Base-by-base conservation (phyloP, 2,329 filamentous ascomycete genomes). In the Chalaropsis ovoidea region DNA sequence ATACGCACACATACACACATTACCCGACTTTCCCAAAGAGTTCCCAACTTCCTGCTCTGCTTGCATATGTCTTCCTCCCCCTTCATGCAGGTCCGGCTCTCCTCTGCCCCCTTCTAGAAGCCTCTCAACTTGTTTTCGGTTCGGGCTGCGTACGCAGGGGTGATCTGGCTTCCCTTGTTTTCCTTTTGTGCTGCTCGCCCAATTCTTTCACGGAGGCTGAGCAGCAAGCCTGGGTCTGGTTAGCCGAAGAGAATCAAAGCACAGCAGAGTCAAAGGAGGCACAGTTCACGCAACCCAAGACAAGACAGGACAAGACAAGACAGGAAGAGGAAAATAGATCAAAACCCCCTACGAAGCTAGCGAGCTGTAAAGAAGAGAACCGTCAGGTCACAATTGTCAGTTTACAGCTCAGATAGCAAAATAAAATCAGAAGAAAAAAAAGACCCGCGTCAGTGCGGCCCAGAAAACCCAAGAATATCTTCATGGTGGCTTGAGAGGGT, bases 41-140 rank as follows among this genome's bases (percentile, higher is more conserved):
- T n/a, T n/a, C n/a, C n/a, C n/a, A n/a, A n/a, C 3, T 35, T 35
- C 22, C 13, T n/a, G 22, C 2, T 13, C 24, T 56, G 27, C 27
- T n/a, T 58, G 27, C 24, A 35, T 58, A 39, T 58, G 54, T n/a
- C 27, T 19, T 56, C 15, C 13, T 17, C 5, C 3, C 31, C 22
- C 24, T 17, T 39, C 31, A 58, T 58, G 27, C 54, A 58, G 17
- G 54, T 52, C 31, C 15, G 43, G 39, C 54, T 11, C 22, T 13
- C 4, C 27, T 15, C 54, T 13, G 2, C 27, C 54, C 52, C 54
- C 54, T 58, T 58, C 54, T 58, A 58, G 54, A 58, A 58, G 54
- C 54, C 54, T 35, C 31, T 58, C 54, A 58, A 39, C 27, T 39
- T 58, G 24, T 19, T 31, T 58, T 17, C n/a, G 27, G 54, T 35